Evolutionary conservation across 768 basidiomycete species (phyloP), one percentile per base, ranked within the genome.

Genomic region (Agaricus subrufescens): DNA sequence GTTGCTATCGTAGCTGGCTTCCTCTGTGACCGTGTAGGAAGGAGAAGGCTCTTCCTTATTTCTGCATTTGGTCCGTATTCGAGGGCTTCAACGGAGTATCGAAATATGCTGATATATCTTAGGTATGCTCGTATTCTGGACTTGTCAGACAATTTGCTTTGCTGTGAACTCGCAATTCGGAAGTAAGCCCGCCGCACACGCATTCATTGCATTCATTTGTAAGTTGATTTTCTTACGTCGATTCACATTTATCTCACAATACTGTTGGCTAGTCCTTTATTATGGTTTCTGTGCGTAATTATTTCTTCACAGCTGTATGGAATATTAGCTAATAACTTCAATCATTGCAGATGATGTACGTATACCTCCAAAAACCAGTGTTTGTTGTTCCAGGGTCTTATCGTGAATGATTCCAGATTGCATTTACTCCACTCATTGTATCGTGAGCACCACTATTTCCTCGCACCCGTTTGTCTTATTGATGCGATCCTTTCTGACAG

Each of bases 111-210:
- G 10, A 43, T 12, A n/a, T 29, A 6, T 23, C 1, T 14, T 46
- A 68, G 71, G 72, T 12, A 86, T 86, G 83, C 62, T 78, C 6
- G 31, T 84, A 7, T 81, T 81, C 66, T 86, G 81, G 72, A 77
- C 68, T 31, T 66, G 81, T 6, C 85, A 86, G 67, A 83, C 81
- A 1, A 67, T 82, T 38, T 82, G 79, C 63, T 78, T 81, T 39
- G 58, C 66, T 1, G 43, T 65, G 6, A 66, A 65, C 51, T 66
- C 80, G 0, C 64, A 74, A 54, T 76, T 73, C 56, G 69, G 73
- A 10, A 64, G 70, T 29, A 63, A 70, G 27, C 61, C 60, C 8
- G 78, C 79, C 2, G 79, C 76, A n/a, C 80, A 84, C 57, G 77
- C 82, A 12, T 78, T 87, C 60, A 78, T 87, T 50, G 84, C 74